Evolutionary conservation across 805 yeast genomes (phyloP), one percentile per base, ranked within the genome.

Genomic region (Wickerhamiella slavikovae): DNA sequence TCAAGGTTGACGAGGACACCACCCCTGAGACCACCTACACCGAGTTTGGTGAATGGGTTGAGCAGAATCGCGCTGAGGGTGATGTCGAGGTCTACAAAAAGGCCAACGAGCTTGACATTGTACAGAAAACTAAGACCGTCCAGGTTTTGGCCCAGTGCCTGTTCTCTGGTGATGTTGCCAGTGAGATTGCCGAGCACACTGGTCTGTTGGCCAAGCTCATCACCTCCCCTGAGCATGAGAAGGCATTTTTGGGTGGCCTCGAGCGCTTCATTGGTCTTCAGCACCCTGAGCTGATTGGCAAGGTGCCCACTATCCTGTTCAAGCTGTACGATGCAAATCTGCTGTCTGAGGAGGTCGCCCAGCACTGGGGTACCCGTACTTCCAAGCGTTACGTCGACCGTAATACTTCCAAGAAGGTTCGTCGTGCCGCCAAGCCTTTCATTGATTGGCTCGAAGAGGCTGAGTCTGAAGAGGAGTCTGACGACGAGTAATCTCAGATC

Each of bases 391-490:
- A 73, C 46, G 94, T 89, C 36, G 77, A 91, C 37, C 89, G 85
- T 60, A 92, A 80, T 27, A 64, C 71, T 20, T 74, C 91, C 30
- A 85, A 85, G 61, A 85, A 78, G 65, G 93, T 83, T 29, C 77
- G 94, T 56, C 78, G 72, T 57, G 89, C 94, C 27, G 95, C 95
- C 36, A 83, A 82, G 57, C 93, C 96, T 18, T 89, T 89, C 58
- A 60, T 89, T 39, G 71, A 75, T 41, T 89, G 98, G 98, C 68
- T 89, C 41, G 73, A 80, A 49, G 83, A 77, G 54, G 96, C 98
- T 36, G 94, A 80, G 42, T 74, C 71, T 50, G 85, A 73, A 39
- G 64, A 65, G 39, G 77, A 69, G 40, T 74, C 68, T 28, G 79
- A 71, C 39, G 68, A 62, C 18, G 57, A 57, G 27, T 52, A 50